These are phyloP conservation scores for Botrytis fragariae DNA, from an alignment of 2,329 filamentous ascomycete genomes.

Conservation along the genomic window DNA sequence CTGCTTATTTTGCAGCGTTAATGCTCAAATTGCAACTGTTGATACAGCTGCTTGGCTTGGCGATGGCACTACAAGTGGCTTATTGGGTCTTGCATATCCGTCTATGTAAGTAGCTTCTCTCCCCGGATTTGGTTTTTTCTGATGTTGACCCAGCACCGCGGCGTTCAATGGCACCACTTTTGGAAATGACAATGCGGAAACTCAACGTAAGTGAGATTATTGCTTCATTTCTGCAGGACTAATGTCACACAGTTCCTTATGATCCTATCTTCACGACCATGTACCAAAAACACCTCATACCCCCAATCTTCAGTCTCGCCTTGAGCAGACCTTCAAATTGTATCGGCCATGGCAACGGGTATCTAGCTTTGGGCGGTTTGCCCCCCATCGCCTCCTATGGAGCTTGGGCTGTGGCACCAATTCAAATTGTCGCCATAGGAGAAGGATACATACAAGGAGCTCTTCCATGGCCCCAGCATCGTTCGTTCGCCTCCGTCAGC, in stretches of 20 bases:
- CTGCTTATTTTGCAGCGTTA: background rate
- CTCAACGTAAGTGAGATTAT: background rate
- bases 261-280: constrained; percentile 51
- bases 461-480: constrained; percentile 17
- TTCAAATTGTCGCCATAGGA: constrained; percentile 20
- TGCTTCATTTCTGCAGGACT: background rate
- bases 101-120: constrained; percentile 37
- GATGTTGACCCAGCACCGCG: constrained; percentile 1
- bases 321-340: constrained; percentile 38
- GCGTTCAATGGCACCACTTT: constrained; percentile 20
- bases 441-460: constrained; percentile 15
- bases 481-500: background rate
- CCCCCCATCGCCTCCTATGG: constrained; percentile 41
- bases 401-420: constrained; percentile 22
- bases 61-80: constrained; percentile 46
- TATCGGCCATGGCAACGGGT: constrained; percentile 40
- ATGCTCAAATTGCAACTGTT: constrained; percentile 48
- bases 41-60: constrained; percentile 45
- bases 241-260: constrained; percentile 39
- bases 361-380: constrained; percentile 49
- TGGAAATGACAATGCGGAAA: constrained; percentile 13
- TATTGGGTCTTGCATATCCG: constrained; percentile 52
- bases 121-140: background rate
- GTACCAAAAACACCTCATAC: constrained; percentile 44
- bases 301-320: constrained; percentile 49